Evolutionary conservation across 2,329 filamentous ascomycete species (phyloP).

Genomic region (Calonectria ilicicola): DNA sequence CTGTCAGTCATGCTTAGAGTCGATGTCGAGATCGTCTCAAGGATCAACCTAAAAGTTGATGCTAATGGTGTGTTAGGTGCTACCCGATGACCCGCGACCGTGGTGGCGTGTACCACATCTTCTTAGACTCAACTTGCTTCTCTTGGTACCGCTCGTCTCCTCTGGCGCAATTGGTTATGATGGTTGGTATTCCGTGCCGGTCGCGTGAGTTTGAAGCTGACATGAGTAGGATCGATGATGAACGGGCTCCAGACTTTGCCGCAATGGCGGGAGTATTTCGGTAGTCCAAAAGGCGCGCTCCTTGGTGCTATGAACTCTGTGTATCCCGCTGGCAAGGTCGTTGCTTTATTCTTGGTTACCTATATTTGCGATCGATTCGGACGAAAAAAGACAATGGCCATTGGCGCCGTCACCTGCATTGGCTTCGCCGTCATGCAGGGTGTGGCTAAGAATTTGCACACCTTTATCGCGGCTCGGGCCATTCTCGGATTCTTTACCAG

Average conservation of each 20-base stretch:
- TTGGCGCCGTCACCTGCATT: conserved; percentile 43
- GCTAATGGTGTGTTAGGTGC: conserved; percentile 6
- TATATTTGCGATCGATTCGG: conserved; percentile 54
- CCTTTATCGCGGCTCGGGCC: neutral
- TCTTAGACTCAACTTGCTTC: conserved; percentile 56
- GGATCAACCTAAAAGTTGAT: neutral
- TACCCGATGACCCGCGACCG: conserved; percentile 53
- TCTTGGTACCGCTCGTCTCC: conserved; percentile 57
- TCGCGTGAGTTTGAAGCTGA: neutral
- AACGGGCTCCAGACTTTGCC: conserved; percentile 56
- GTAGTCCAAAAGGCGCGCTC: conserved; percentile 46
- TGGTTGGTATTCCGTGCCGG: conserved; percentile 48
- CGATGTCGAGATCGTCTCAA: neutral
- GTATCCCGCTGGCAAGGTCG: conserved; percentile 52
- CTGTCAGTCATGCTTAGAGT: neutral
- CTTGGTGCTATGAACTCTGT: conserved; percentile 52
- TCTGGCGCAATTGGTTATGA: conserved; percentile 58
- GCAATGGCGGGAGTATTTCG: conserved; percentile 55
- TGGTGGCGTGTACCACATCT: conserved; percentile 59
- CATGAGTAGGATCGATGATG: conserved; percentile 50
- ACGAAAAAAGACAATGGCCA: conserved; percentile 50
- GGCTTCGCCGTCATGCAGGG: conserved; percentile 34
- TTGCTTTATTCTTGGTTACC: conserved; percentile 48
- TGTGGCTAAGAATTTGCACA: conserved; percentile 32
- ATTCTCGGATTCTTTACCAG: conserved; percentile 8